Base-by-base conservation (phyloP, 2,329 filamentous ascomycete species). In the Salinomyces thailandicus region DNA sequence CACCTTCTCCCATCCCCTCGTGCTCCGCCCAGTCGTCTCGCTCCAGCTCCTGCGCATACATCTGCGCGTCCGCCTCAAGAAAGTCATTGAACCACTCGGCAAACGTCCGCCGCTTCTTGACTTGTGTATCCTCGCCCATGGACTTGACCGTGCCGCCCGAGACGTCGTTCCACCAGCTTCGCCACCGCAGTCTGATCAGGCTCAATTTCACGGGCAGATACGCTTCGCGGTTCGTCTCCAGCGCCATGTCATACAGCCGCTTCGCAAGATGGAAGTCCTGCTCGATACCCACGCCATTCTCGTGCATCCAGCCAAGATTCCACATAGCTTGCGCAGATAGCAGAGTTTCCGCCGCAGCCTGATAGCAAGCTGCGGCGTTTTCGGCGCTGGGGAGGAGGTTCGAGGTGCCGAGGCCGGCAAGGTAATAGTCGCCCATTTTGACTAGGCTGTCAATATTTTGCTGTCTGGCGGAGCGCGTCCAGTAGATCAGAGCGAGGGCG, bases 301-400 rank as follows among this genome's bases (percentile, higher is more conserved):
- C 91, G 54, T 98, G 86, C 89, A 98, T 96, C 91, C 91, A 98
- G 4, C 91, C 93, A 11, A 98, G 69, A 52, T 98, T 96, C 75
- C 86, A 98, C 39, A 95, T 76, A 11, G 93, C 91, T 62, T 98
- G 93, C 2, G 89, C 91, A 50, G 85, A 93, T 54, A 86, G 81
- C 49, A 89, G 79, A 41, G 83, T 86, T 55, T 98, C 91, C 0
- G 87, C 87, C 1, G 91, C 91, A 3, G 85, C 83, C 36, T 83
- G 81, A 53, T 98, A 98, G 64, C 91, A 98, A 30, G 82, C 79
- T 0, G 87, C 86, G 5, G 93, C 93, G 60, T 94, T 94, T 50
- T 87, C 79, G 13, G 82, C 66, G 47, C 93, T 82, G 0, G 67
- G 52, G 5, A 43, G 13, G n/a, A n/a, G n/a, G n/a, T n/a, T n/a